Evolutionary conservation across 2,329 filamentous ascomycete species (phyloP).

Genomic region (Anisogramma anomala): DNA sequence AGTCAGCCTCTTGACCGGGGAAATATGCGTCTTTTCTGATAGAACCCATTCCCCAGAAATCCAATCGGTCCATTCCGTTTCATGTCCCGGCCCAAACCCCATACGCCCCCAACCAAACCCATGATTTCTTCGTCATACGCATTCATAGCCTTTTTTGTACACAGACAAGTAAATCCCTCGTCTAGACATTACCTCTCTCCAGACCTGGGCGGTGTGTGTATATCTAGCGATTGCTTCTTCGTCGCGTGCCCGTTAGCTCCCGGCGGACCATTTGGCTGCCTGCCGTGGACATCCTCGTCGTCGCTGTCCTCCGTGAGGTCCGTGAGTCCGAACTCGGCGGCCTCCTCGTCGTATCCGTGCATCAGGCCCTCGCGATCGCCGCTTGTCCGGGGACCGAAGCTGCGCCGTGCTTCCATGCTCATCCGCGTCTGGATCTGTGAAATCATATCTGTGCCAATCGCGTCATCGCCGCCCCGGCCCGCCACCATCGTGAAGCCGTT

Average conservation of each 20-base stretch:
- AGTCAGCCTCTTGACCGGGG: not conserved
- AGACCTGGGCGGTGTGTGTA: constrained; percentile 37
- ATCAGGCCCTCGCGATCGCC: constrained; percentile 67
- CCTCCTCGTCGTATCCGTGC: constrained; percentile 74
- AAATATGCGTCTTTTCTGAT: not conserved
- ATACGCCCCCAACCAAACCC: not conserved
- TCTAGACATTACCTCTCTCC: constrained; percentile 22
- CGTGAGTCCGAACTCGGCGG: constrained; percentile 59
- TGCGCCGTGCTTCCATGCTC: constrained; percentile 84
- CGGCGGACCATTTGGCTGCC: constrained; percentile 28
- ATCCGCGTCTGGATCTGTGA: constrained; percentile 80
- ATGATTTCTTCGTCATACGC: constrained; percentile 7
- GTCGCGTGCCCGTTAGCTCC: constrained; percentile 27
- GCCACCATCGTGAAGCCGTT: constrained; percentile 59
- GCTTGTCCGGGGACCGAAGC: constrained; percentile 52
- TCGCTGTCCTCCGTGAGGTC: constrained; percentile 72
- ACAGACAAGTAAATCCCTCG: constrained; percentile 2
- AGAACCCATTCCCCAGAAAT: not conserved
- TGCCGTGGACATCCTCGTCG: constrained; percentile 39
- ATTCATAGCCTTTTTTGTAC: constrained; percentile 8
- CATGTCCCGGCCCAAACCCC: not conserved
- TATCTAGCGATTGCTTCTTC: constrained; percentile 32
- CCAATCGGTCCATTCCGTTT: not conserved
- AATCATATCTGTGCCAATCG: constrained; percentile 82
- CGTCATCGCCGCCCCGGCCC: constrained; percentile 54